Evolutionary conservation across 352 stramenopile genomes (phyloP), one percentile per base, ranked within the genome.

Genomic region (Phytophthora quininea): DNA sequence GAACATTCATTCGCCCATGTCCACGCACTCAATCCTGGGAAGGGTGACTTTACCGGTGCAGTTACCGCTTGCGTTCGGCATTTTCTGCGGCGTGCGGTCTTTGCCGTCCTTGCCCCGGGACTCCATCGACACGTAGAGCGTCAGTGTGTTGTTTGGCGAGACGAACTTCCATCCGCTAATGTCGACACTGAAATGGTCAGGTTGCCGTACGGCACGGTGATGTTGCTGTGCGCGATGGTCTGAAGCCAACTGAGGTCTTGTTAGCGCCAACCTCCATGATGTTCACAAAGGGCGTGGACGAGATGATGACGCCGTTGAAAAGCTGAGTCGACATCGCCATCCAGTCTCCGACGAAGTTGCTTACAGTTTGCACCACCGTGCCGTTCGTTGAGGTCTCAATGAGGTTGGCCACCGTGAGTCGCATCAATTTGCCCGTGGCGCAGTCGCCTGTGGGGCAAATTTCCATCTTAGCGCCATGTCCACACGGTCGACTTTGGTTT

Each of bases 1-100:
- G 58, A 80, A 80, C 69, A 80, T 76, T 14, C 62, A 70, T 12
- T 78, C 69, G 14, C 73, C 70, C 60, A 81, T 57, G 12, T 71
- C 54, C 11, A 77, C 54, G n/a, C 69, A 69, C 2, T 80, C 69
- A 42, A 77, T 56, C 8, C 54, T 67, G 2, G 35, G 5, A 19
- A 51, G 19, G 11, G 57, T 69, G 0, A 2, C 32, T 1, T 53
- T 62, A 14, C 49, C 29, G 32, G 29, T 8, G 27, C 47, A 49
- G 12, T 38, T 54, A 6, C 31, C 19, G 19, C 19, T 24, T 24
- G 19, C 37, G 14, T 73, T 71, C 12, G n/a, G 4, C 35, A 59
- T 64, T 54, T 83, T 76, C 29, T 45, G 19, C 3, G 63, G 62
- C 31, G 64, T 72, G 15, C 33, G 9, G 49, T 19, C 32, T 27